Evolutionary conservation across 1,139 yeast species (phyloP).

Genomic region (Suhomyces wounanorum): DNA sequence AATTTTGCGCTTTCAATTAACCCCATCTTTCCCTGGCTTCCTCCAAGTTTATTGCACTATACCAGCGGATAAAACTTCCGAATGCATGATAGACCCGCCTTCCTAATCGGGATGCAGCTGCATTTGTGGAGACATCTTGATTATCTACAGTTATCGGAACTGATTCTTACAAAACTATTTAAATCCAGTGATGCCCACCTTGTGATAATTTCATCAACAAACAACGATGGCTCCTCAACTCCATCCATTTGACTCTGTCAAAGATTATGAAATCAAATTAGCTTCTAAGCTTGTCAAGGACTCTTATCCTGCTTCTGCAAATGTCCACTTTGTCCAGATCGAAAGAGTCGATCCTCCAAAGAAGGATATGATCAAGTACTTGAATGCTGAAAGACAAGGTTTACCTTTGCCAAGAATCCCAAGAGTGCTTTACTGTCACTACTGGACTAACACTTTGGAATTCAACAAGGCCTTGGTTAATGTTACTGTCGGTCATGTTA

Average conservation of each 20-base stretch:
- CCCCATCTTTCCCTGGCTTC: neutral
- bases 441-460: slow-evolving; percentile 56
- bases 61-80: neutral
- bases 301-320: slow-evolving; percentile 47
- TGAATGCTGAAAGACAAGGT: slow-evolving; percentile 71
- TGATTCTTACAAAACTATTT: neutral
- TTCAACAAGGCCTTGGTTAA: slow-evolving; percentile 77
- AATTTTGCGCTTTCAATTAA: neutral
- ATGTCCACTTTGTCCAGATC: slow-evolving; percentile 70
- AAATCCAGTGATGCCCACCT: neutral
- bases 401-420: slow-evolving; percentile 56
- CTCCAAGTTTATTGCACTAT: neutral
- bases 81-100: neutral
- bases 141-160: neutral
- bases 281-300: slow-evolving; percentile 68
- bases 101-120: slow-evolving; percentile 2
- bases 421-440: slow-evolving; percentile 68
- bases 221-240: slow-evolving; percentile 17
- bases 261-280: slow-evolving; percentile 62
- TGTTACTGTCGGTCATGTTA: slow-evolving; percentile 62
- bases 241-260: slow-evolving; percentile 70
- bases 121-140: neutral
- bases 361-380: slow-evolving; percentile 64
- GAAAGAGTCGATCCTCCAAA: slow-evolving; percentile 85
- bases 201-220: neutral